phyloP scores from a whole-genome alignment of 306 rosid genomes.

The Cucumis hystrix region DNA sequence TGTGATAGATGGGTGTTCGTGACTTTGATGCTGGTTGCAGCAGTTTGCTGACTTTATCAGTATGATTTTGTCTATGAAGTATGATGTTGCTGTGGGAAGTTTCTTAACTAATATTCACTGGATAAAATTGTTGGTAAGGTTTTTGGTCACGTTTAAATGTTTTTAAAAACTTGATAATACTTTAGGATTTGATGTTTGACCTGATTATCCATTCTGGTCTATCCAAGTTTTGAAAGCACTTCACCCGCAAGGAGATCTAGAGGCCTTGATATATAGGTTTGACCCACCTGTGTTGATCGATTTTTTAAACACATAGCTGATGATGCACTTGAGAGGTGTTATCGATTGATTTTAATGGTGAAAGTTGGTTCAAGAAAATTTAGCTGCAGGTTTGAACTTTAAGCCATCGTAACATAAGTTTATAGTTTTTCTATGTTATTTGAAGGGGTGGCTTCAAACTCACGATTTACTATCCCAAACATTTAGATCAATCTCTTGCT shows the following conservation, averaged over 20 bases:
- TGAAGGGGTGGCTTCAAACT: neutral
- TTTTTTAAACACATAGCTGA: slow-evolving; percentile 14
- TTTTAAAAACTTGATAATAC: slow-evolving; percentile 18
- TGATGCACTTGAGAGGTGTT: slow-evolving; percentile 21
- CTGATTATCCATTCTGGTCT: neutral
- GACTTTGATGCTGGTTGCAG: slow-evolving; percentile 65
- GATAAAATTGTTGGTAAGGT: slow-evolving; percentile 45
- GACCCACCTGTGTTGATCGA: neutral
- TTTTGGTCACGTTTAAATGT: slow-evolving; percentile 23
- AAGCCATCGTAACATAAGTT: slow-evolving; percentile 26
- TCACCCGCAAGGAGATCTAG: slow-evolving; percentile 21
- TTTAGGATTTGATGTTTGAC: slow-evolving; percentile 21
- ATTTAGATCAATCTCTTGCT: slow-evolving; percentile 22
- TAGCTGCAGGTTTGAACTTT: slow-evolving; percentile 20
- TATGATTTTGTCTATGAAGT: slow-evolving; percentile 37
- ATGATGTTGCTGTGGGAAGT: slow-evolving; percentile 49
- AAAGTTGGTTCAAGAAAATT: slow-evolving; percentile 16
- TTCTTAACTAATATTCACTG: slow-evolving; percentile 32
- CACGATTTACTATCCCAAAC: neutral
- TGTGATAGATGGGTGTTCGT: slow-evolving; percentile 54
- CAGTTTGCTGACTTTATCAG: slow-evolving; percentile 50
- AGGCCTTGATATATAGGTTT: neutral
- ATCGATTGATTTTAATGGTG: neutral
- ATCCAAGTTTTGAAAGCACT: neutral
- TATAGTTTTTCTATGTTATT: slow-evolving; percentile 6